Base-by-base conservation (phyloP, 2,329 filamentous ascomycete species). In the Helminthosporium solani region DNA sequence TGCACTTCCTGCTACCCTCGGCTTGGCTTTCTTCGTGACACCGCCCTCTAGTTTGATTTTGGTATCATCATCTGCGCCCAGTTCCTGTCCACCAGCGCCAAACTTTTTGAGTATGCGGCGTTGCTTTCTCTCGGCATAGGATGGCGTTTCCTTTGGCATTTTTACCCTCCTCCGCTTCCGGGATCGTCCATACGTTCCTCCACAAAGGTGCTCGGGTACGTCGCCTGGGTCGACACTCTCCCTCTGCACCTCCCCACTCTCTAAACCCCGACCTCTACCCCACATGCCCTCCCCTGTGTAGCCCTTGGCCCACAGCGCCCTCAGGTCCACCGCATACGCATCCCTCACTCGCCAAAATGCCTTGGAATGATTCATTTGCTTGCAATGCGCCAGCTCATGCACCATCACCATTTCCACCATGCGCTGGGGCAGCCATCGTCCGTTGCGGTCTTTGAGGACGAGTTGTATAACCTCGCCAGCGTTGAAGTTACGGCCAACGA, bases 341-440 rank as follows among this genome's bases (percentile, higher is more conserved):
- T 94, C 87, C 37, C 89, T 77, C 15, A 91, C 85, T 8, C 80
- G 79, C 89, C 90, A 95, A 61, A 95, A 95, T 2, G 81, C 83
- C 44, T 81, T 79, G 1, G 84, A 86, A 66, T 95, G 90, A 67
- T 95, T 95, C 90, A 95, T 95, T 66, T 95, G 86, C 68, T 88
- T 87, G 76, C 87, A 91, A 68, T 95, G 89, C 2, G 89, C 89
- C 23, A 95, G 75, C 62, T 94, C 88, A 66, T 95, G 90, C 82
- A 95, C 91, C 90, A 95, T 95, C 55, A 95, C 88, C 87, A 94
- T 92, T 70, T 94, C 88, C 14, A 95, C 87, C 62, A 90, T 90
- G 50, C 83, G 77, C 63, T 94, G 90, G 0, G 88, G 87, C 18
- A 95, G 75, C 90, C 90, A 95, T 47, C 67, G 57, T 7, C 76